A percentile compares a stretch with the other conserved stretches of the same genome.
Evolutionary conservation across 345 rosid genomes (phyloP).

Genomic region (Rubroshorea leprosula): DNA sequence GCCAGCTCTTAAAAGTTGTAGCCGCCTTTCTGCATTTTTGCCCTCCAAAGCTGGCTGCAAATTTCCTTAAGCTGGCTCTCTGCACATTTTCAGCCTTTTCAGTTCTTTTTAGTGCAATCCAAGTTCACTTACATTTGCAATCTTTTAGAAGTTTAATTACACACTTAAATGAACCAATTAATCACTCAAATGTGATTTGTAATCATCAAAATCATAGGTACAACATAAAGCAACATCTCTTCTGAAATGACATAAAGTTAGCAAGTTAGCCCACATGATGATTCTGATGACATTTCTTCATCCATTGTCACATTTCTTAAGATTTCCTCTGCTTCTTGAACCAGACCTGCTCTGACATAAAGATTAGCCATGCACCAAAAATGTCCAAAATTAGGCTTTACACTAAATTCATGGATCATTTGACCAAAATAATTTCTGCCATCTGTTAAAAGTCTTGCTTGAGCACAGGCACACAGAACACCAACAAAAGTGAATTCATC

Average conservation of each 20-base stretch:
- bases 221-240: constrained; percentile 30
- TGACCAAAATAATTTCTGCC: constrained; percentile 42
- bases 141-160: too few relatives aligned
- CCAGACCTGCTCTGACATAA: constrained; percentile 30
- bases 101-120: too few relatives aligned
- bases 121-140: too few relatives aligned
- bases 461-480: constrained; percentile 60
- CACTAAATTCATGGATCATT: constrained; percentile 37
- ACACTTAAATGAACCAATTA: too few relatives aligned
- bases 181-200: too few relatives aligned
- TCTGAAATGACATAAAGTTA: constrained; percentile 41
- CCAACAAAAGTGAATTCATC: too few relatives aligned
- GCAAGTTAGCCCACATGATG: constrained; percentile 9
- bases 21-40: too few relatives aligned
- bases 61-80: too few relatives aligned
- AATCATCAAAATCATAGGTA: too few relatives aligned
- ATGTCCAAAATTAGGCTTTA: constrained; percentile 73
- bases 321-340: constrained; percentile 44
- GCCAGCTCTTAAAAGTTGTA: too few relatives aligned
- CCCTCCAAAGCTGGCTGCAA: too few relatives aligned
- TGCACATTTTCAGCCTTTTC: too few relatives aligned
- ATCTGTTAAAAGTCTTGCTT: constrained; percentile 36
- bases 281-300: constrained; percentile 34
- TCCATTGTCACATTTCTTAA: constrained; percentile 35
- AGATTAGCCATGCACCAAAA: constrained; percentile 81